These are phyloP conservation scores for Coccinonectria pachysandricola DNA, from an alignment of 2,329 filamentous ascomycete species.

Conservation along the genomic window DNA sequence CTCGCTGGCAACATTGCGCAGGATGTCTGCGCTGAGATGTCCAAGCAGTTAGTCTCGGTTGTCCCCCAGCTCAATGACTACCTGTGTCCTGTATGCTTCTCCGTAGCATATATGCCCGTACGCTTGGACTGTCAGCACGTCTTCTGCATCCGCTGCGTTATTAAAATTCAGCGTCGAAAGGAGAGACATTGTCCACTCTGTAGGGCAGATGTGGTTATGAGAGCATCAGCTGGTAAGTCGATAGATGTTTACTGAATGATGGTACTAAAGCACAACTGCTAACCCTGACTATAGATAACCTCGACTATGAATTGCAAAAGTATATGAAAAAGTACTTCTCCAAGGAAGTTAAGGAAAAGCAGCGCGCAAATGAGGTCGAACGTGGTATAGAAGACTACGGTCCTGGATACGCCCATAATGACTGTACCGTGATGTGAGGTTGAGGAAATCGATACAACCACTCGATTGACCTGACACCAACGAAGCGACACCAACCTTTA, in stretches of 20 bases:
- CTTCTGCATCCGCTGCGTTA: slow-evolving; percentile 76
- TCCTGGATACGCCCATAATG: slow-evolving; percentile 47
- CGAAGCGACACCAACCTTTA: no score
- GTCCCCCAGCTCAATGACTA: slow-evolving; percentile 82
- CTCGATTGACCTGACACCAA: no score
- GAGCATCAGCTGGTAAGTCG: slow-evolving; percentile 52
- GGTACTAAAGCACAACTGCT: no score
- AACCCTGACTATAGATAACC: slow-evolving; percentile 45
- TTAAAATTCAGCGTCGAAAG: slow-evolving; percentile 63
- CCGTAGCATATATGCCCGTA: slow-evolving; percentile 74
- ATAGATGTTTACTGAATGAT: no score
- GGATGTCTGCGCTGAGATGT: slow-evolving; percentile 65
- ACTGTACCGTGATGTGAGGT: slow-evolving; percentile 51
- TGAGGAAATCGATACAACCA: no score
- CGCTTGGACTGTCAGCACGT: slow-evolving; percentile 64
- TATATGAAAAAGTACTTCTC: slow-evolving; percentile 71
- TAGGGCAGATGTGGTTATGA: slow-evolving; percentile 58
- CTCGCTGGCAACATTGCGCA: slow-evolving; percentile 60
- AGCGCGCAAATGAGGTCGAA: slow-evolving; percentile 62
- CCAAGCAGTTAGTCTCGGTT: slow-evolving; percentile 58
- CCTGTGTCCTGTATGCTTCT: slow-evolving; percentile 69
- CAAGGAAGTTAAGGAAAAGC: slow-evolving; percentile 56
- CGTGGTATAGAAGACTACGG: slow-evolving; percentile 65
- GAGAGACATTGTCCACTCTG: slow-evolving; percentile 68
- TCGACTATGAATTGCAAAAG: slow-evolving; percentile 57